Percentiles rank a stretch among this genome's conserved stretches.
Evolutionary conservation across 805 yeast genomes (phyloP).

Genomic region (Candida insectorum): DNA sequence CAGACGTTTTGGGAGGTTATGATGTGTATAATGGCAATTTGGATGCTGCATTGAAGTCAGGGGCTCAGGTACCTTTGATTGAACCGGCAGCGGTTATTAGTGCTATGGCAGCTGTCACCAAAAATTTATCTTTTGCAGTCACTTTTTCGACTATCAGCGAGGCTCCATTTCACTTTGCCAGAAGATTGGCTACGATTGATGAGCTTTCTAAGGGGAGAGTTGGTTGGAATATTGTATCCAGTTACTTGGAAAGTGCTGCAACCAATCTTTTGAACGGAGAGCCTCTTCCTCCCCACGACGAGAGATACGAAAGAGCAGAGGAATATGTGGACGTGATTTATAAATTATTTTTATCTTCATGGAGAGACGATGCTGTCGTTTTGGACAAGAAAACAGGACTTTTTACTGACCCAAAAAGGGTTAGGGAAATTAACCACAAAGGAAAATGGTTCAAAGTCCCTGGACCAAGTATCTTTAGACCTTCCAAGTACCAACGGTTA

Average conservation of each 20-base stretch:
- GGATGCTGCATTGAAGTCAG: slow-evolving; percentile 30
- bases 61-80: slow-evolving; percentile 34
- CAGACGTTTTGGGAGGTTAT: slow-evolving; percentile 39
- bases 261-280: slow-evolving; percentile 35
- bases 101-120: slow-evolving; percentile 46
- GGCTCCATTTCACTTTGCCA: slow-evolving; percentile 39
- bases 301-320: slow-evolving; percentile 38
- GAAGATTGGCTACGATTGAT: slow-evolving; percentile 44
- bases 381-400: slow-evolving; percentile 24
- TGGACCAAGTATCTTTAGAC: slow-evolving; percentile 42
- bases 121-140: slow-evolving; percentile 37
- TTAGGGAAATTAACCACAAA: slow-evolving; percentile 39
- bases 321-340: slow-evolving; percentile 41
- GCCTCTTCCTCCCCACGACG: slow-evolving; percentile 36
- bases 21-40: slow-evolving; percentile 41
- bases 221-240: slow-evolving; percentile 47
- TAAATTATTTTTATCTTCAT: slow-evolving; percentile 38
- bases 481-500: slow-evolving; percentile 38
- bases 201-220: slow-evolving; percentile 42
- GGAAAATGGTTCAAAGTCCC: slow-evolving; percentile 41
- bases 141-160: slow-evolving; percentile 44
- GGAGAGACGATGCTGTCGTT: slow-evolving; percentile 43
- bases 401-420: slow-evolving; percentile 35
- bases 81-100: slow-evolving; percentile 36
- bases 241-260: slow-evolving; percentile 41